These are phyloP conservation scores for Syncephalis plumigaleata DNA, from an alignment of 371 early-diverging fungal genomes.

Conservation along the genomic window DNA sequence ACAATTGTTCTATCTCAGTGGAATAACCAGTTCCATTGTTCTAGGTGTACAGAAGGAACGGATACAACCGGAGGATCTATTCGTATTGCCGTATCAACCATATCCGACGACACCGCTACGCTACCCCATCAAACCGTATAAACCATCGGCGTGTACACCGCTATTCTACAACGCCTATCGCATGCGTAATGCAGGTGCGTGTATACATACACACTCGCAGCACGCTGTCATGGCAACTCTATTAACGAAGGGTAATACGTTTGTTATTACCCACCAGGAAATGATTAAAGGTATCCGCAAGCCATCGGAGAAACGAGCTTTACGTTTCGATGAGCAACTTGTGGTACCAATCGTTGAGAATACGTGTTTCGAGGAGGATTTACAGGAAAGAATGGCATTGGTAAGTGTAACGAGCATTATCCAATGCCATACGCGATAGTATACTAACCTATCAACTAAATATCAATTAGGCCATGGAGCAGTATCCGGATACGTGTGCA, in stretches of 20 bases:
- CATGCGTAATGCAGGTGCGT: conserved; percentile 80
- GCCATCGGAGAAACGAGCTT: conserved; percentile 40
- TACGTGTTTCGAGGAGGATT: conserved; percentile 85
- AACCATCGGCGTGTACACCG: conserved; percentile 86
- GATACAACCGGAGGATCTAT: conserved; percentile 68
- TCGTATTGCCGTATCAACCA: conserved; percentile 41
- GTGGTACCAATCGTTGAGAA: conserved; percentile 93
- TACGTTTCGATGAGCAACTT: conserved; percentile 66
- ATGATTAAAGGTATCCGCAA: conserved; percentile 96
- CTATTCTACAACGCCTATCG: conserved; percentile 86
- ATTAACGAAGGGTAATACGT: conserved; percentile 43
- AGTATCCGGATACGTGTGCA: conserved; percentile 86
- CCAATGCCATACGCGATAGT: not conserved
- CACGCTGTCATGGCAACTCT: conserved; percentile 88
- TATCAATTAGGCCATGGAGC: conserved; percentile 50
- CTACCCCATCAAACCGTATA: conserved; percentile 39
- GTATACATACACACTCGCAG: conserved; percentile 94
- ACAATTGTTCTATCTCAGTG: too few species aligned
- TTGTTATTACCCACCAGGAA: conserved; percentile 88
- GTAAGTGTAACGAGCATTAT: conserved; percentile 17
- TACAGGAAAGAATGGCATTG: conserved; percentile 78
- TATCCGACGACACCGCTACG: conserved; percentile 31
- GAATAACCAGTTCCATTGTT: too few species aligned
- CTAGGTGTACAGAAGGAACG: conserved; percentile 91
- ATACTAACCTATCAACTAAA: not conserved